These are phyloP conservation scores for Psilocybe subaeruginosa DNA, from an alignment of 768 basidiomycete genomes.

Conservation along the genomic window DNA sequence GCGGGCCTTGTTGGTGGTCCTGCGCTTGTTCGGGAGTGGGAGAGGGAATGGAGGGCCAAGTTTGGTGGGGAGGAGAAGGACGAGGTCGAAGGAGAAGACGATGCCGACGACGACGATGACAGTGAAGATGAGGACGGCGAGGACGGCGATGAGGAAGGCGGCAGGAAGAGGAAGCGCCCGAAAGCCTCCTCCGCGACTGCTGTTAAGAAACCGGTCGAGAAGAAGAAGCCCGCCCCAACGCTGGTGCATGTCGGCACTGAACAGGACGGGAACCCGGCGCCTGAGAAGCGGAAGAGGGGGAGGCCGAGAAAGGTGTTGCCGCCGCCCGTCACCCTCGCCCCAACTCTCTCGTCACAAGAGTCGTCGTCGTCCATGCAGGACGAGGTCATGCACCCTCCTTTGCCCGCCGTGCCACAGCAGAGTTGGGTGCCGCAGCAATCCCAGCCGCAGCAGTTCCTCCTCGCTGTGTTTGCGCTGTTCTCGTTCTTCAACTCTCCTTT, in stretches of 20 bases:
- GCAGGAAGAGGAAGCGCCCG: slow-evolving; percentile 64
- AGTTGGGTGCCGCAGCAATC: slow-evolving; percentile 26
- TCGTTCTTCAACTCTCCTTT: slow-evolving; percentile 84
- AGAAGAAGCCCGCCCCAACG: slow-evolving; percentile 38
- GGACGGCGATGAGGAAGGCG: slow-evolving; percentile 41
- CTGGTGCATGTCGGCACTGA: slow-evolving; percentile 26
- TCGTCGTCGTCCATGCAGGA: slow-evolving; percentile 20
- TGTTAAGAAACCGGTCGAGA: slow-evolving; percentile 43
- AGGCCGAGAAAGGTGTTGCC: slow-evolving; percentile 75
- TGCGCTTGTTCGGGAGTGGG: slow-evolving; percentile 74
- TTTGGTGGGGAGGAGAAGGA: slow-evolving; percentile 81
- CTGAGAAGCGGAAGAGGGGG: slow-evolving; percentile 85
- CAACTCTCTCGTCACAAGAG: slow-evolving; percentile 13
- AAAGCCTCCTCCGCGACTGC: slow-evolving; percentile 40
- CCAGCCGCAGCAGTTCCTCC: slow-evolving; percentile 66
- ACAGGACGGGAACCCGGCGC: slow-evolving; percentile 33
- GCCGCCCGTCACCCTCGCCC: slow-evolving; percentile 38
- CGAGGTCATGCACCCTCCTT: slow-evolving; percentile 16
- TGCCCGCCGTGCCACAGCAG: slow-evolving; percentile 9
- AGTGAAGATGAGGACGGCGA: slow-evolving; percentile 57
- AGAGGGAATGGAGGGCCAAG: slow-evolving; percentile 68
- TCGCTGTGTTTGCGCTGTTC: slow-evolving; percentile 83
- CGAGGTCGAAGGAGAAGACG: slow-evolving; percentile 60
- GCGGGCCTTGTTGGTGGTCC: slow-evolving; percentile 75
- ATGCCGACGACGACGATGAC: slow-evolving; percentile 54